Evolutionary conservation across 495 filamentous ascomycete genomes (phyloP), one percentile per base, ranked within the genome.

Genomic region (Lasiosphaeris hirsuta): DNA sequence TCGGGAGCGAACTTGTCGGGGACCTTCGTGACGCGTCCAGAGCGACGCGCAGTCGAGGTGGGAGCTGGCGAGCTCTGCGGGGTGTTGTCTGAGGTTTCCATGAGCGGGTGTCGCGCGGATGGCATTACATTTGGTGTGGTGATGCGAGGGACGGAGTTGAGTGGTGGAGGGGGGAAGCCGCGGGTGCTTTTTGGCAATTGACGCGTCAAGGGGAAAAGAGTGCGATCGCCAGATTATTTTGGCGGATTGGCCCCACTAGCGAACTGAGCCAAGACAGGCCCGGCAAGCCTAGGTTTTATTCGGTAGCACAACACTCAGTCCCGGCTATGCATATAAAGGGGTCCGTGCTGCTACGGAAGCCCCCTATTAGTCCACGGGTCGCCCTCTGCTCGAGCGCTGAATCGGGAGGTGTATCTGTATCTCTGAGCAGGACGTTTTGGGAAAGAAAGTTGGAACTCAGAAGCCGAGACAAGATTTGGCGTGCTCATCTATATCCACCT

Each of bases 11-110:
- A 90, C 41, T 85, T 80, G 63, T 84, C 80, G 49, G 90, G 90
- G 58, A 82, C 85, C 61, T 86, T 89, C 59, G 85, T 82, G 73
- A 86, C 84, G 74, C 92, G 89, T 75, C 88, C 88, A 46, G 91
- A 96, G 65, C 89, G 89, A 69, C 92, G 84, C 63, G 70, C 69
- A 66, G 74, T 79, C 39, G 75, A 71, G 47, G 71, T 74, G 53
- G 72, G 72, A 49, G 70, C 69, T 61, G 76, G 75, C 35, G 79
- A 78, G 59, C 71, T 78, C 70, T 83, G 78, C 61, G 82, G 78
- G 63, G 77, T 78, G 63, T 77, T 80, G 50, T 84, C 79, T 62
- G 81, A 79, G 52, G 79, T 76, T 64, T 87, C 83, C 70, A 72
- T 72, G 63, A 71, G 70, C 47, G 70, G 68, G 44, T 58, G 64